A percentile compares a stretch with the other conserved stretches of the same genome.
These are phyloP conservation scores for Raphanus sativus DNA, from an alignment of 345 rosid species.

Conservation along the genomic window DNA sequence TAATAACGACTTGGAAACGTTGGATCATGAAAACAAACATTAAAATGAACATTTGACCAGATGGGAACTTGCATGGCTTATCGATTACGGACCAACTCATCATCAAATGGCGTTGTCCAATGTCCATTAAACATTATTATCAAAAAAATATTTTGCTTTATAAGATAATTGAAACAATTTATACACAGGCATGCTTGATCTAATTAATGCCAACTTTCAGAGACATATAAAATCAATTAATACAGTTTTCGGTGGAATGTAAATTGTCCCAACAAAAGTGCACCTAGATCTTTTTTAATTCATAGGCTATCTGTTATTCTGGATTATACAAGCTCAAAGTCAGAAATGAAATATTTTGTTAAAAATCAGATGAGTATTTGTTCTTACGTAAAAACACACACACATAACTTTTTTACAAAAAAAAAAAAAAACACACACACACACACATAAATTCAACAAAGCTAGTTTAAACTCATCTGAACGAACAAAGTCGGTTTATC, in stretches of 20 bases:
- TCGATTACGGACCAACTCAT: slow-evolving; percentile 31
- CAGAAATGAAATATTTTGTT: not conserved
- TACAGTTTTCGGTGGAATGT: slow-evolving; percentile 13
- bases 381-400: no score
- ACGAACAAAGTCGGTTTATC: no score
- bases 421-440: no score
- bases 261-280: not conserved
- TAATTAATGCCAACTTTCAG: slow-evolving; percentile 37
- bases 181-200: slow-evolving; percentile 32
- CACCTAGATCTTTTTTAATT: not conserved
- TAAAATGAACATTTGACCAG: not conserved
- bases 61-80: slow-evolving; percentile 34
- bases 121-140: slow-evolving; percentile 26
- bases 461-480: no score
- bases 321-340: not conserved
- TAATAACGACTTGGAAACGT: slow-evolving; percentile 1
- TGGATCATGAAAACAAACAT: not conserved
- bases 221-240: not conserved
- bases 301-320: not conserved
- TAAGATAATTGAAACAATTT: slow-evolving; percentile 20
- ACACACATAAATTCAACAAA: no score
- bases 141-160: not conserved
- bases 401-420: no score
- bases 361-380: not conserved
- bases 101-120: not conserved